Percentiles rank a stretch among this genome's conserved stretches.
These are phyloP conservation scores for Hypoxylon fuscum DNA, from an alignment of 495 filamentous ascomycete species.

Conservation along the genomic window DNA sequence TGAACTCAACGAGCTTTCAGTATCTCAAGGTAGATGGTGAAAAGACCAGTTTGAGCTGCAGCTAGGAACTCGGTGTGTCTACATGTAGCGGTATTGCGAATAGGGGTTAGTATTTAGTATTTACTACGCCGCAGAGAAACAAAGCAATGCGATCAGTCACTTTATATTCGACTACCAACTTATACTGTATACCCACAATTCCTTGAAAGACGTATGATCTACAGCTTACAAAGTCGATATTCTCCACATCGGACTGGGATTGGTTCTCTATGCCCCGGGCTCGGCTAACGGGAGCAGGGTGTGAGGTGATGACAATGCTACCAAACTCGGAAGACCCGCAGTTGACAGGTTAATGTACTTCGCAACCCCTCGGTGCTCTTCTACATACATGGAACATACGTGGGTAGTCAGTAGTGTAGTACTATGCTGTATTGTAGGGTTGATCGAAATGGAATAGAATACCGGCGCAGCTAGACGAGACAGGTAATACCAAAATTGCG, in stretches of 20 bases:
- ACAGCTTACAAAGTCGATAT: not conserved
- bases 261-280: conserved; percentile 1
- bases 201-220: not conserved
- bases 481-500: not conserved
- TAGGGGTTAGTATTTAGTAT: too few relatives aligned
- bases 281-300: not conserved
- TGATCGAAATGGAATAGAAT: not conserved
- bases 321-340: not conserved
- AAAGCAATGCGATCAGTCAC: not conserved
- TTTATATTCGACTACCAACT: not conserved
- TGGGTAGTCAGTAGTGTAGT: too few relatives aligned
- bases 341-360: not conserved
- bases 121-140: too few relatives aligned
- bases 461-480: not conserved
- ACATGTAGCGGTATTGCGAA: too few relatives aligned
- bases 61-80: too few relatives aligned
- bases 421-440: not conserved
- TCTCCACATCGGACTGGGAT: not conserved
- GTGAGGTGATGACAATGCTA: not conserved
- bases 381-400: too few relatives aligned
- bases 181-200: not conserved
- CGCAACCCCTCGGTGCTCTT: too few relatives aligned
- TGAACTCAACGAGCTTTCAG: too few relatives aligned
- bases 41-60: too few relatives aligned
- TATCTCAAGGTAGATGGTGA: too few relatives aligned